Evolutionary conservation across 768 basidiomycete species (phyloP).

Genomic region (Suillus fuscotomentosus): DNA sequence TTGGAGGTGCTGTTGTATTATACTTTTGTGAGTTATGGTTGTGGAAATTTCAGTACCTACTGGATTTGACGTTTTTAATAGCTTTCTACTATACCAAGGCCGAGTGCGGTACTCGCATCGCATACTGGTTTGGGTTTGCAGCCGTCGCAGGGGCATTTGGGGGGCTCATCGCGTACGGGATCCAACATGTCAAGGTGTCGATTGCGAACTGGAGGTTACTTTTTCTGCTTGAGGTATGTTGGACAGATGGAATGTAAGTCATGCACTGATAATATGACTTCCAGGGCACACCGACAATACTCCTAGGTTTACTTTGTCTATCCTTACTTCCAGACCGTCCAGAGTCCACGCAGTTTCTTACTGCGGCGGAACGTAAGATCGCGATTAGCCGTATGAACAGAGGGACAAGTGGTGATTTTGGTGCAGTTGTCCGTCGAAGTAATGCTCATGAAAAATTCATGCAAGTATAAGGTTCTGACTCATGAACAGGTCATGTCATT

Average conservation of each 20-base stretch:
- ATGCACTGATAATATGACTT: background rate
- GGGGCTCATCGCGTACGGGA: constrained; percentile 52
- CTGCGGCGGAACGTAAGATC: constrained; percentile 30
- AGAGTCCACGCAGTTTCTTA: constrained; percentile 33
- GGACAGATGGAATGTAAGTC: background rate
- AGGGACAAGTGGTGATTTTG: constrained; percentile 41
- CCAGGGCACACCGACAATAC: constrained; percentile 56
- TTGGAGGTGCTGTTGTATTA: constrained; percentile 31
- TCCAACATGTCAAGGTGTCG: constrained; percentile 38
- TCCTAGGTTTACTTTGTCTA: constrained; percentile 26
- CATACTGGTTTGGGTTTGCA: constrained; percentile 58
- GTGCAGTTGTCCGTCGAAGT: constrained; percentile 42
- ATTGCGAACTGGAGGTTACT: constrained; percentile 42
- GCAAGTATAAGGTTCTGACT: background rate
- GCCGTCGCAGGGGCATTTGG: constrained; percentile 57
- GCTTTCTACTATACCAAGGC: constrained; percentile 50
- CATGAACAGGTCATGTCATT: constrained; percentile 36
- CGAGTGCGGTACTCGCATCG: constrained; percentile 45
- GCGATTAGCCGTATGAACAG: constrained; percentile 36
- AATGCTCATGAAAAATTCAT: background rate
- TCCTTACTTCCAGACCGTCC: constrained; percentile 31
- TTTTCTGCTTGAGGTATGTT: constrained; percentile 26
- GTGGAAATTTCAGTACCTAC: constrained; percentile 15
- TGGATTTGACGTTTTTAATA: constrained; percentile 14
- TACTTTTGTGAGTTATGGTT: constrained; percentile 24